A percentile compares a stretch with the other conserved stretches of the same genome.
Evolutionary conservation across 108 stramenopile species (phyloP).

Genomic region (Schizochytrium sp.): DNA sequence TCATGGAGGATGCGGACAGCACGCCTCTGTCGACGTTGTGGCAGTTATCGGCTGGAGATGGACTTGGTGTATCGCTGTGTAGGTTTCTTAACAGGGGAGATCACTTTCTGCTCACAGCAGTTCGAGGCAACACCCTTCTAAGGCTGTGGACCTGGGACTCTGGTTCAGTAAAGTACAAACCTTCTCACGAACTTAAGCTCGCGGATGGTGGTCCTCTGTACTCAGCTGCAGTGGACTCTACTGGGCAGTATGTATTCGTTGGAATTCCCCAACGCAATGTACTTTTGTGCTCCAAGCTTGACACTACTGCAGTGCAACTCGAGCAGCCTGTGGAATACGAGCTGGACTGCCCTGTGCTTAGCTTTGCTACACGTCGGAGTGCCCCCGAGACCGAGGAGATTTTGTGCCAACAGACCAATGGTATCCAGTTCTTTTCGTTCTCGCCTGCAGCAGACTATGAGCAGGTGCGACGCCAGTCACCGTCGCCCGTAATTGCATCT

Average conservation of each 20-base stretch:
- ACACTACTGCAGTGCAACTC: background rate
- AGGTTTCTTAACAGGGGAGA: background rate
- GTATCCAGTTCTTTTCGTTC: slow-evolving; percentile 17
- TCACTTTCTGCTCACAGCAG: slow-evolving; percentile 7
- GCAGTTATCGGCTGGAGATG: slow-evolving; percentile 8
- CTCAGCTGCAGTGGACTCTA: slow-evolving; percentile 19
- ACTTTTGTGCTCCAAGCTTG: slow-evolving; percentile 5
- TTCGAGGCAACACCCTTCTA: slow-evolving; percentile 6
- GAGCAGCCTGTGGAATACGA: background rate
- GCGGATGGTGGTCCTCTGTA: slow-evolving; percentile 11
- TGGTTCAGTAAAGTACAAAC: slow-evolving; percentile 7
- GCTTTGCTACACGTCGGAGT: slow-evolving; percentile 6
- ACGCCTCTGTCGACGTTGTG: background rate
- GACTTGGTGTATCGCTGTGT: slow-evolving; percentile 11
- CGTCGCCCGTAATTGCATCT: background rate
- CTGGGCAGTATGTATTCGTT: slow-evolving; percentile 19
- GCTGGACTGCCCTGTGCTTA: slow-evolving; percentile 14
- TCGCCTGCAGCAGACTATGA: background rate
- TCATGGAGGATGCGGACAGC: slow-evolving; percentile 18
- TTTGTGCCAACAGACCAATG: slow-evolving; percentile 24
- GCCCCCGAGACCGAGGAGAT: background rate
- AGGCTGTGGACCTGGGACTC: slow-evolving; percentile 27
- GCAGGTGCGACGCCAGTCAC: background rate
- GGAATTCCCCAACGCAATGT: slow-evolving; percentile 15
- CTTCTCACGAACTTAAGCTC: slow-evolving; percentile 11